A percentile compares a stretch with the other conserved stretches of the same genome.
Evolutionary conservation across 1,284 basidiomycete genomes (phyloP).

Genomic region (Ceratobasidium theobromae): DNA sequence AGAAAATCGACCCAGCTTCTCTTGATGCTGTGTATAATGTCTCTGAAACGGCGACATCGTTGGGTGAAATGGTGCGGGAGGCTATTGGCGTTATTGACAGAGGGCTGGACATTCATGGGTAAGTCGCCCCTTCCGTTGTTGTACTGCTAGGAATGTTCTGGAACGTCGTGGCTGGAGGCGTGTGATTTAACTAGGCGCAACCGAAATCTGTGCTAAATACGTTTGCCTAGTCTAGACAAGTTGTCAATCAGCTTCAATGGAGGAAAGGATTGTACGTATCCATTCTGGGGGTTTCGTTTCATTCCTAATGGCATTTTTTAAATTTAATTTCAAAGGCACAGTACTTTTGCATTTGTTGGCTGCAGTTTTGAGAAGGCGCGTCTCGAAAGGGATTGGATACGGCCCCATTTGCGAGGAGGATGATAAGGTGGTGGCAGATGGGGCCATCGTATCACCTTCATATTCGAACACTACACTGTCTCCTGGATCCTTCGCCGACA

Average conservation of each 20-base stretch:
- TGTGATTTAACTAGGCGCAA: too few species aligned
- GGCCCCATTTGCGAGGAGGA: neutral
- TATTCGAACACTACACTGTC: conserved; percentile 19
- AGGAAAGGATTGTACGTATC: conserved; percentile 90
- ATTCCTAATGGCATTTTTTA: neutral
- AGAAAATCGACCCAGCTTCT: conserved; percentile 21
- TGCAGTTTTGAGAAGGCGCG: conserved; percentile 60
- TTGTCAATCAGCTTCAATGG: conserved; percentile 94
- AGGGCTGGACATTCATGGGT: conserved; percentile 77
- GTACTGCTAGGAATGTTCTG: too few species aligned
- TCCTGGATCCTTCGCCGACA: neutral
- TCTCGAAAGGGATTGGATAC: conserved; percentile 18
- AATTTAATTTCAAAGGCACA: conserved; percentile 62
- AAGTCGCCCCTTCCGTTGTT: conserved; percentile 34
- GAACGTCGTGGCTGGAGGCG: too few species aligned
- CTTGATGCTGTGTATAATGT: conserved; percentile 35
- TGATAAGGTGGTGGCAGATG: conserved; percentile 12
- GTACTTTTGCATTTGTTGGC: conserved; percentile 90
- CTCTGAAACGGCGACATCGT: conserved; percentile 33
- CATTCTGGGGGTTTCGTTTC: neutral
- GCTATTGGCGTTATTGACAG: conserved; percentile 78
- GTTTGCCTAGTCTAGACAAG: conserved; percentile 54
- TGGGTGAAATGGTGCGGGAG: conserved; percentile 67
- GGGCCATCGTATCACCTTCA: conserved; percentile 8
- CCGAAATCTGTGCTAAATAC: conserved; percentile 20